phyloP scores from a whole-genome alignment of 2,329 filamentous ascomycete species.

The Rhytidhysteron rufulum region DNA sequence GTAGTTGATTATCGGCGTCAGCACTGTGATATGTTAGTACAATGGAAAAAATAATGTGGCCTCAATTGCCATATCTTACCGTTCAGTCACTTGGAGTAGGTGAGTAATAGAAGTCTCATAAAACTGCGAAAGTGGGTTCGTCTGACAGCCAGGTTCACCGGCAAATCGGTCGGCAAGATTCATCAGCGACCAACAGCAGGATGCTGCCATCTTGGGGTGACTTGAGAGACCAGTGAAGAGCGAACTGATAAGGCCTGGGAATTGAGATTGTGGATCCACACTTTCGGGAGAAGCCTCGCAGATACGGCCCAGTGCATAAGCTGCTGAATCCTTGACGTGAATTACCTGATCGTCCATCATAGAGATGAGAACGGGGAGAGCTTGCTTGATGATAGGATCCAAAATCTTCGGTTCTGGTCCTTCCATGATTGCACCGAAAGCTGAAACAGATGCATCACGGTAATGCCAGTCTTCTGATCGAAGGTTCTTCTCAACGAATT shows the following conservation, averaged over 20 bases:
- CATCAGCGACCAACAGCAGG: conserved; percentile 99
- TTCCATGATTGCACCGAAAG: conserved; percentile 98
- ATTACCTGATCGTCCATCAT: conserved; percentile 89
- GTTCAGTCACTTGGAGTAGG: conserved; percentile 79
- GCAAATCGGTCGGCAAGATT: conserved; percentile 95
- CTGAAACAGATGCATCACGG: conserved; percentile 92
- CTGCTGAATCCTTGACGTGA: conserved; percentile 92
- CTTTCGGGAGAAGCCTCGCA: conserved; percentile 90
- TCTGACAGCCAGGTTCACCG: conserved; percentile 72
- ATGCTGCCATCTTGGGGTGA: conserved; percentile 94
- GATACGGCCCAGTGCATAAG: conserved; percentile 92
- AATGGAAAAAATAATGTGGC: not conserved
- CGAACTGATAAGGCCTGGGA: conserved; percentile 79
- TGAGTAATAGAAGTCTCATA: conserved; percentile 90
- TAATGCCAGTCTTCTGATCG: conserved; percentile 90
- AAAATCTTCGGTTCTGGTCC: conserved; percentile 90
- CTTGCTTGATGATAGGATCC: conserved; percentile 93
- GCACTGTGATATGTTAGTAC: conserved; percentile 35
- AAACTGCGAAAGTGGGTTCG: conserved; percentile 82
- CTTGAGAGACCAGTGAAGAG: conserved; percentile 87
- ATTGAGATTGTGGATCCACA: conserved; percentile 78
- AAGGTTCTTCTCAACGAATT: conserved; percentile 89
- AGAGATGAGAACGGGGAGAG: conserved; percentile 81
- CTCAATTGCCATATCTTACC: conserved; percentile 39
- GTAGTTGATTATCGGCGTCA: conserved; percentile 81